Conservation (phyloP, 1,139 yeast species). For the Magnusiomyces ingens region DNA sequence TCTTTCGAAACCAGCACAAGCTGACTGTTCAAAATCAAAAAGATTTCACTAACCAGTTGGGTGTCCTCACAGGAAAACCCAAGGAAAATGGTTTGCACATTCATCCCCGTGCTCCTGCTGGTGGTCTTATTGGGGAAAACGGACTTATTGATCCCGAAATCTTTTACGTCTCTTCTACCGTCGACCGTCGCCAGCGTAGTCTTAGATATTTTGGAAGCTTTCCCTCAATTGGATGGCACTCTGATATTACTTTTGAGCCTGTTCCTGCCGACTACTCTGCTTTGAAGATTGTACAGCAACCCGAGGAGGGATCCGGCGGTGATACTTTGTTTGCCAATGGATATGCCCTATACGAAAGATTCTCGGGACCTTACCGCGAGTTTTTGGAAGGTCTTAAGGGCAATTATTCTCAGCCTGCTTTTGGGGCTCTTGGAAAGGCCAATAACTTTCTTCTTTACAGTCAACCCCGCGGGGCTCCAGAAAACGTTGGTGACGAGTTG, state of each 20-base stretch:
- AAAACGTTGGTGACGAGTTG: slow-evolving; percentile 27
- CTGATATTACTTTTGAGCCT: slow-evolving; percentile 43
- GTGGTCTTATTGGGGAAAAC: slow-evolving; percentile 23
- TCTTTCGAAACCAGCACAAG: slow-evolving; percentile 53
- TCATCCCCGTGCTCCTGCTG: slow-evolving; percentile 32
- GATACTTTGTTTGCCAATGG: slow-evolving; percentile 45
- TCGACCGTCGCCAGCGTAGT: slow-evolving; percentile 18
- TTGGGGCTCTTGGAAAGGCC: slow-evolving; percentile 34
- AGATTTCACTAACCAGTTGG: slow-evolving; percentile 50
- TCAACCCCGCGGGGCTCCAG: slow-evolving; percentile 32
- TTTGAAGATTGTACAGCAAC: slow-evolving; percentile 40
- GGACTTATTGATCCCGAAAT: slow-evolving; percentile 21
- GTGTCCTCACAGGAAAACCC: slow-evolving; percentile 62
- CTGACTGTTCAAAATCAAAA: slow-evolving; percentile 50
- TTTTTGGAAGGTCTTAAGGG: slow-evolving; percentile 38
- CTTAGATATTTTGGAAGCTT: slow-evolving; percentile 1
- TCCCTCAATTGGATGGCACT: slow-evolving; percentile 35
- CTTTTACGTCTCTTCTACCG: slow-evolving; percentile 22
- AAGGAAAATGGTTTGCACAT: slow-evolving; percentile 54
- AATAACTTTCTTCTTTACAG: slow-evolving; percentile 35
- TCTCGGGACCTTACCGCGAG: slow-evolving; percentile 39
- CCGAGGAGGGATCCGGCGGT: slow-evolving; percentile 37
- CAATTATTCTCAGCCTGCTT: slow-evolving; percentile 27
- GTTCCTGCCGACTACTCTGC: slow-evolving; percentile 43
- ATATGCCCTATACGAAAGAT: slow-evolving; percentile 42